Percentiles rank a stretch among this genome's conserved stretches.
These are phyloP conservation scores for Colletotrichum tabaci DNA, from an alignment of 2,329 filamentous ascomycete species.

Conservation along the genomic window DNA sequence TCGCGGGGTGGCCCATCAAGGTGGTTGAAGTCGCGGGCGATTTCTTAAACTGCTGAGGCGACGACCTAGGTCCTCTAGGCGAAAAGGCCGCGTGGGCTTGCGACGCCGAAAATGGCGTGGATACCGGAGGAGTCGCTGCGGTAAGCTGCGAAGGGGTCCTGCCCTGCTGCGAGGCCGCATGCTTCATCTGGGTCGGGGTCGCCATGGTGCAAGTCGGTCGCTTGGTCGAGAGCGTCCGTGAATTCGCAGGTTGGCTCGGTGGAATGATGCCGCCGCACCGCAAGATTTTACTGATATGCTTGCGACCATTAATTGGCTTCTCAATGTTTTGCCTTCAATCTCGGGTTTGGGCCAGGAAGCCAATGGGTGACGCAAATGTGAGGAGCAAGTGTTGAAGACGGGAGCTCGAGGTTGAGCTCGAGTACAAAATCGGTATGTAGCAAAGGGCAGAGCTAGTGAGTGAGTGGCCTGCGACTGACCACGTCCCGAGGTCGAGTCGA, in stretches of 20 bases:
- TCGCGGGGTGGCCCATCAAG: conserved; percentile 62
- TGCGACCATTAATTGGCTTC: conserved; percentile 12
- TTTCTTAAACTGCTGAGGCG: conserved; percentile 76
- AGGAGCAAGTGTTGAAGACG: conserved; percentile 5
- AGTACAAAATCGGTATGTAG: neutral
- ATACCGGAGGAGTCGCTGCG: conserved; percentile 75
- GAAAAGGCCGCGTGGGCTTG: conserved; percentile 72
- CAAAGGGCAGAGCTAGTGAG: no score
- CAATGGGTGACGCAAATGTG: neutral
- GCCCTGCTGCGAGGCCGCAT: conserved; percentile 67
- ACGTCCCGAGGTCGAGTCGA: conserved; percentile 3
- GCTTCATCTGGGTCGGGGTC: conserved; percentile 67
- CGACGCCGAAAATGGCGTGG: conserved; percentile 74
- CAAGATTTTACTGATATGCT: neutral
- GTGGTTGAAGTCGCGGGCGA: conserved; percentile 70
- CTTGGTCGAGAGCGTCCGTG: conserved; percentile 2
- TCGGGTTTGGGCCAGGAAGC: no score
- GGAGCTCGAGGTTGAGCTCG: neutral
- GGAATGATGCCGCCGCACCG: conserved; percentile 7
- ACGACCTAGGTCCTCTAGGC: conserved; percentile 70
- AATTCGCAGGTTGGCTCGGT: neutral
- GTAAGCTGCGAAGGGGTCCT: conserved; percentile 66
- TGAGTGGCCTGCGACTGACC: neutral
- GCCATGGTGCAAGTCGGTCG: conserved; percentile 54
- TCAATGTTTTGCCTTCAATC: neutral